Conservation (phyloP, 176 grass and related monocot genomes). For the Oryza punctata region DNA sequence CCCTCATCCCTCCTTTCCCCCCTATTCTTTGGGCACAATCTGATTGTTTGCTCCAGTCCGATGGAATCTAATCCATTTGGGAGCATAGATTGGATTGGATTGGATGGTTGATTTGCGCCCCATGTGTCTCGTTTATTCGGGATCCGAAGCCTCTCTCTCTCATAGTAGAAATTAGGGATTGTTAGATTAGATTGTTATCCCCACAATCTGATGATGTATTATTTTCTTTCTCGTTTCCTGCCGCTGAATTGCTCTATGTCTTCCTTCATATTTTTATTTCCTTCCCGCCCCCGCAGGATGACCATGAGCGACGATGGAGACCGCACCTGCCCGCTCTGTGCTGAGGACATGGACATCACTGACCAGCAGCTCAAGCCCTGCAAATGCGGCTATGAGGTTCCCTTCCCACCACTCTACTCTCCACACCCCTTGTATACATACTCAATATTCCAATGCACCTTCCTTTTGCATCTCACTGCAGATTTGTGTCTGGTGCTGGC, state of each 20-base stretch:
- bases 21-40: not conserved
- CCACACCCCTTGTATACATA: not conserved
- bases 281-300: constrained; percentile 49
- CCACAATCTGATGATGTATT: too few relatives aligned
- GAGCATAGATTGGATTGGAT: too few relatives aligned
- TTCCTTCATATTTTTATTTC: not conserved
- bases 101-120: too few relatives aligned
- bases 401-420: not conserved
- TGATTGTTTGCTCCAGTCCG: not conserved
- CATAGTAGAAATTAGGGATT: too few relatives aligned
- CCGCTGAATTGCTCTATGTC: too few relatives aligned
- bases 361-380: constrained; percentile 68
- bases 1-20: not conserved
- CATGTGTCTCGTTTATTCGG: too few relatives aligned
- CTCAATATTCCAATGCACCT: not conserved
- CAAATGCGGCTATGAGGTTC: constrained; percentile 95
- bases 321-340: constrained; percentile 88
- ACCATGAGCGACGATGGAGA: constrained; percentile 96
- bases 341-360: constrained; percentile 98
- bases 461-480: constrained; percentile 9
- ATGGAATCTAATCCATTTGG: too few relatives aligned
- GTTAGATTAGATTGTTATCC: too few relatives aligned
- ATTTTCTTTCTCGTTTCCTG: too few relatives aligned
- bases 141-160: too few relatives aligned
- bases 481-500: constrained; percentile 99